Evolutionary conservation across 176 grass and related monocot genomes (phyloP), one percentile per base, ranked within the genome.

Genomic region (Eragrostis curvula): DNA sequence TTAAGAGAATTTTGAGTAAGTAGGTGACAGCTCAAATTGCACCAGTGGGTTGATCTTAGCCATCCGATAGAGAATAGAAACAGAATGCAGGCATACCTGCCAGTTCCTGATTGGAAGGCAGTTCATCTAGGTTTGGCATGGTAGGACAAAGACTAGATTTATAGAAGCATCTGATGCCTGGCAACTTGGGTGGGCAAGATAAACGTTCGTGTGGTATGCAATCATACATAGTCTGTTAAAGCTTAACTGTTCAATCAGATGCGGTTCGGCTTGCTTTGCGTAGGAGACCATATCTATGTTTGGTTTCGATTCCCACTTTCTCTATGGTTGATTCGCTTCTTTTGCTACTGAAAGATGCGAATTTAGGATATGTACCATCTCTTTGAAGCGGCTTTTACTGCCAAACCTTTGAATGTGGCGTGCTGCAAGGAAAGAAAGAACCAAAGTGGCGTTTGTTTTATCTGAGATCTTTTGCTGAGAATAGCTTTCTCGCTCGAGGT

Each of bases 351-450:
- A 64, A 78, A 81, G 70, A 77, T 76, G 21, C 25, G 20, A 76
- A 30, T 65, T 52, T 74, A 12, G 55, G 52, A 75, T 80, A 58
- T 49, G 49, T 67, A 44, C 62, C 51, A 29, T 42, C 48, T 40
- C 45, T 59, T 84, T 68, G 51, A 13, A 47, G 62, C 70, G n/a
- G 9, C 51, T 63, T 63, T 80, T 74, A 29, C 13, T 59, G 28
- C 61, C 68, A 29, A 21, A 68, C 82, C 70, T 80, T 69, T 66
- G 61, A 80, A 89, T 89, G 77, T 89, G 82, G 62, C 24, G 65
- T 20, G 21, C 20, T 63, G 75, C 71, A 77, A 18, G 11, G 53
- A 57, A 21, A 66, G 55, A 77, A 39, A 53, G 30, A 57, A 41
- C 30, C 79, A 20, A 63, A 40, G 36, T 57, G 36, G 13, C 24